These are phyloP conservation scores for Rhododendron vialii DNA, from an alignment of 148 eudicot genomes.

Conservation along the genomic window DNA sequence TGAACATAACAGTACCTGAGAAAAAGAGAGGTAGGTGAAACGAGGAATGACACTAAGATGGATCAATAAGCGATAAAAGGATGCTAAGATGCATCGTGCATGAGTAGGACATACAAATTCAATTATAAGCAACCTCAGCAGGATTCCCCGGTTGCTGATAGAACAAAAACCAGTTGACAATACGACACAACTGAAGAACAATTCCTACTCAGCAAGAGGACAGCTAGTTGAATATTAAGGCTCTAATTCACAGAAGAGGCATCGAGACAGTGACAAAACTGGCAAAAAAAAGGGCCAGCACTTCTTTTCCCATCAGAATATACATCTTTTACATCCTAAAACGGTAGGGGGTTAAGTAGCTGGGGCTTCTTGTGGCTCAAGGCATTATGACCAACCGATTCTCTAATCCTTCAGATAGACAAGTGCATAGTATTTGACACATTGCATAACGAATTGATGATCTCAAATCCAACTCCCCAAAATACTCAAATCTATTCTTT, in stretches of 20 bases:
- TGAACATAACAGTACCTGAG: slow-evolving; percentile 61
- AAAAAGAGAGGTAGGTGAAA: slow-evolving; percentile 6
- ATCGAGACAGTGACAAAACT: not conserved
- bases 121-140: not conserved
- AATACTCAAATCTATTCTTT: not conserved
- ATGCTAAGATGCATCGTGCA: not conserved
- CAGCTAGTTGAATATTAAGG: not conserved
- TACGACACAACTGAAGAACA: not conserved
- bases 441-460: no score
- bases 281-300: not conserved
- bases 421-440: not conserved
- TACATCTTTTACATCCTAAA: slow-evolving; percentile 1
- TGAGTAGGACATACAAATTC: not conserved
- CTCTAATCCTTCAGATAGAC: not conserved
- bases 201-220: not conserved
- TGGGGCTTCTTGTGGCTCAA: not conserved
- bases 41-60: not conserved
- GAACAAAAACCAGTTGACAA: not conserved
- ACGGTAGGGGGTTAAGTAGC: not conserved
- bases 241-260: not conserved
- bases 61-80: not conserved
- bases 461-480: not conserved
- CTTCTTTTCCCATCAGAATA: not conserved
- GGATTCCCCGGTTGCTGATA: not conserved
- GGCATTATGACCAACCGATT: not conserved